Conservation (phyloP, 176 grass and related monocot genomes). For the Otatea glauca region DNA sequence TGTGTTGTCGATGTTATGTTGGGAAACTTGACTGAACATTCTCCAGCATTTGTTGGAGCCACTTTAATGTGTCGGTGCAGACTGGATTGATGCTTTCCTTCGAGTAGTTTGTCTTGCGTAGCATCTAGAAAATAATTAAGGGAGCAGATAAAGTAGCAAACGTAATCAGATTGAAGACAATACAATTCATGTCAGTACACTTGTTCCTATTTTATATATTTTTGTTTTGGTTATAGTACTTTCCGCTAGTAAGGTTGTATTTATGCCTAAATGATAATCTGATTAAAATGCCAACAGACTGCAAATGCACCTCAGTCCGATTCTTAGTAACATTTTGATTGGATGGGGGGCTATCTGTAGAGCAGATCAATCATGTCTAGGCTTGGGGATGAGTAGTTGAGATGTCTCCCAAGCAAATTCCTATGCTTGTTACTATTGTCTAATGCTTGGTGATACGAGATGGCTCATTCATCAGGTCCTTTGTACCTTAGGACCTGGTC, state of each 20-base stretch:
- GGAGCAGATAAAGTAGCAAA: neutral
- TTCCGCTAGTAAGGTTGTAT: slow-evolving; percentile 8
- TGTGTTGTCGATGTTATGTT: neutral
- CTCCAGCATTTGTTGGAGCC: neutral
- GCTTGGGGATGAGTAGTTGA: neutral
- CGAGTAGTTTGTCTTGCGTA: neutral
- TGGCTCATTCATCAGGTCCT: neutral
- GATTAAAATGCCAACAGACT: neutral
- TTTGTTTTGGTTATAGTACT: neutral
- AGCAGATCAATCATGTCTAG: neutral
- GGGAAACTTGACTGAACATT: neutral
- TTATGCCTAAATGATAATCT: slow-evolving; percentile 27
- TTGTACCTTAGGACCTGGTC: slow-evolving; percentile 14
- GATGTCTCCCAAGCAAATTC: slow-evolving; percentile 25
- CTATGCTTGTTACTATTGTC: slow-evolving; percentile 28
- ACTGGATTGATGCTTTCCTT: neutral
- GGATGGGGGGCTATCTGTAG: neutral
- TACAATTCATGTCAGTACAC: neutral
- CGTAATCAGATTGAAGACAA: slow-evolving; percentile 5
- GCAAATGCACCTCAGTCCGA: slow-evolving; percentile 13
- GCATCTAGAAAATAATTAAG: slow-evolving; percentile 25
- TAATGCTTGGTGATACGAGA: neutral
- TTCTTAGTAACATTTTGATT: slow-evolving; percentile 18
- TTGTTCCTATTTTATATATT: neutral
- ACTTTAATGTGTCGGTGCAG: neutral